A percentile compares a stretch with the other conserved stretches of the same genome.
phyloP scores from a whole-genome alignment of 768 basidiomycete genomes.

The Ephemerocybe angulata region DNA sequence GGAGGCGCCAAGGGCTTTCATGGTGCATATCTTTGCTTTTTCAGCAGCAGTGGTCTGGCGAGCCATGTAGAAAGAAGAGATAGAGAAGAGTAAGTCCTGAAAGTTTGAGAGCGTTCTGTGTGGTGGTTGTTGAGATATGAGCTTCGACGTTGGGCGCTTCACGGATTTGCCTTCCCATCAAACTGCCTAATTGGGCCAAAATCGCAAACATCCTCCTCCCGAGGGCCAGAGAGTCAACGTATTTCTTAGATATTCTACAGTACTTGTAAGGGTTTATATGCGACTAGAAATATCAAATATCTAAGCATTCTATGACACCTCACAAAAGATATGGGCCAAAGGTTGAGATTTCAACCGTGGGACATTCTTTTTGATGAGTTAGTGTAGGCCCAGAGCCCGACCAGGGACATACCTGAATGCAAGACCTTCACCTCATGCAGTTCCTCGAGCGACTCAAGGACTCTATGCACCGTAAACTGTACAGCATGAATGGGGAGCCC shows the following conservation, averaged over 20 bases:
- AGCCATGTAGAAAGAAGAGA: background rate
- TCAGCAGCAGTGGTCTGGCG: conserved; percentile 3
- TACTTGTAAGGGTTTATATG: too few relatives aligned
- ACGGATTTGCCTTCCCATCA: background rate
- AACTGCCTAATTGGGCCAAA: too few relatives aligned
- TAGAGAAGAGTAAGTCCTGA: background rate
- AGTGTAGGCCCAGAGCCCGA: too few relatives aligned
- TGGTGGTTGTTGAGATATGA: background rate
- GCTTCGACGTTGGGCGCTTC: background rate
- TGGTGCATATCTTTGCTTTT: conserved; percentile 8
- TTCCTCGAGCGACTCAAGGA: background rate
- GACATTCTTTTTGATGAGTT: too few relatives aligned
- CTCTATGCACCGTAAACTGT: conserved; percentile 7
- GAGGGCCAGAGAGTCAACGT: too few relatives aligned
- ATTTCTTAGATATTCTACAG: too few relatives aligned
- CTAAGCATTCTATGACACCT: too few relatives aligned
- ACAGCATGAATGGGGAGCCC: conserved; percentile 14
- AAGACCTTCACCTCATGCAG: conserved; percentile 13
- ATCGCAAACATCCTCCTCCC: too few relatives aligned
- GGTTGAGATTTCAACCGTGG: too few relatives aligned
- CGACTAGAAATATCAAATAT: too few relatives aligned
- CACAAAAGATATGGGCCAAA: background rate
- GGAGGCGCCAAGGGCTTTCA: conserved; percentile 2
- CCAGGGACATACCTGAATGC: conserved; percentile 18
- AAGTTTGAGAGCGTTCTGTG: background rate